These are phyloP conservation scores for Fusarium proliferatum DNA, from an alignment of 2,329 filamentous ascomycete species.

Conservation along the genomic window DNA sequence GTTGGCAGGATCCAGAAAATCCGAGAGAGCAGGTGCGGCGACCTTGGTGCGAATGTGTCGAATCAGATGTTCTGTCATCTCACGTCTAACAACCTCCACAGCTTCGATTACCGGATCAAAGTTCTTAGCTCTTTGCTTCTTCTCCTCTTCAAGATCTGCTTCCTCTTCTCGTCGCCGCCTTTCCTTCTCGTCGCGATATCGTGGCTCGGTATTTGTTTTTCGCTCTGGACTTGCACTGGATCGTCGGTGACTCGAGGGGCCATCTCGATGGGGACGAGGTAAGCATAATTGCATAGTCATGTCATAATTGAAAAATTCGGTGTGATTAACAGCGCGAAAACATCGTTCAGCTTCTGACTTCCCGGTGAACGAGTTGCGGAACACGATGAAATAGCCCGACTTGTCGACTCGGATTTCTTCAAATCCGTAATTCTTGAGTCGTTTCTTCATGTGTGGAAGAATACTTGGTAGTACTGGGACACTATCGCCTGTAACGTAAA, in stretches of 20 bases:
- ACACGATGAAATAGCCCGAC: constrained; percentile 92
- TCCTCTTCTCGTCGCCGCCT: constrained; percentile 77
- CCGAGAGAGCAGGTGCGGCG: constrained; percentile 81
- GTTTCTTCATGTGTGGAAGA: constrained; percentile 88
- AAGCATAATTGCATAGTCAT: constrained; percentile 87
- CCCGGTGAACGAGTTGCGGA: constrained; percentile 80
- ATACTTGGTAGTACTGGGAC: constrained; percentile 90
- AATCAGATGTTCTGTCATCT: constrained; percentile 87
- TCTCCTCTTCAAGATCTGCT: constrained; percentile 88
- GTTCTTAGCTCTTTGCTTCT: constrained; percentile 84
- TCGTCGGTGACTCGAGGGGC: constrained; percentile 45
- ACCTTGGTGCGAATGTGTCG: constrained; percentile 90
- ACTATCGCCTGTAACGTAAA: constrained; percentile 87
- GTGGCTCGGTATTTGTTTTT: constrained; percentile 35
- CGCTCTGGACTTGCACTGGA: constrained; percentile 53
- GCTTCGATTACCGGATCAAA: constrained; percentile 92
- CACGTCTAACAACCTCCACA: constrained; percentile 78
- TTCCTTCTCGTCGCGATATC: constrained; percentile 68
- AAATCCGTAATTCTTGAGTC: constrained; percentile 84
- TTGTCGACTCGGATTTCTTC: constrained; percentile 85
- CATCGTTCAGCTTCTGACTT: constrained; percentile 85
- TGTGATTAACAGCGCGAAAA: constrained; percentile 80
- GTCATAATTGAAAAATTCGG: constrained; percentile 87
- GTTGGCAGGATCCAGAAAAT: constrained; percentile 84
- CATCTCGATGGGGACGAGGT: constrained; percentile 44